Conservation (phyloP, 208 protist genomes). For the Wallacemonas rigidus region DNA sequence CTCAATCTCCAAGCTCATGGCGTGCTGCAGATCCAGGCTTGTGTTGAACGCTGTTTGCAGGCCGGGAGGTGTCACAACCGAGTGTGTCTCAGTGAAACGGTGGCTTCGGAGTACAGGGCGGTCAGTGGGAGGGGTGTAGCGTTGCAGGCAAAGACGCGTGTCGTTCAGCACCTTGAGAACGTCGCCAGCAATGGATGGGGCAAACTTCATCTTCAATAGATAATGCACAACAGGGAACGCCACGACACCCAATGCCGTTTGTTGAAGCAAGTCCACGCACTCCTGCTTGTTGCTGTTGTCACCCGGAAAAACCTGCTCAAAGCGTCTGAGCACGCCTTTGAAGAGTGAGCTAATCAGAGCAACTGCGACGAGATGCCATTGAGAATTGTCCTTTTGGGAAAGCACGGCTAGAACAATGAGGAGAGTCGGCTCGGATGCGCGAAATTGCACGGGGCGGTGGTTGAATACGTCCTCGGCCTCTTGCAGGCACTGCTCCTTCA, state of each 20-base stretch:
- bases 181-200: constrained; percentile 50
- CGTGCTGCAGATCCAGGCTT: constrained; percentile 61
- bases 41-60: constrained; percentile 37
- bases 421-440: constrained; percentile 57
- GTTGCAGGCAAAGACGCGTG: constrained; percentile 42
- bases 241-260: constrained; percentile 76
- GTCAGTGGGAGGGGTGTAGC: constrained; percentile 25
- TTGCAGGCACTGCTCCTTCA: constrained; percentile 71
- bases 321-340: constrained; percentile 58
- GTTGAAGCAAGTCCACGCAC: constrained; percentile 45
- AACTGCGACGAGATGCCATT: constrained; percentile 82
- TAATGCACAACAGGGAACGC: constrained; percentile 82
- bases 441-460: constrained; percentile 26
- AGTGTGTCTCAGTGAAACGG: constrained; percentile 63
- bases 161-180: constrained; percentile 70
- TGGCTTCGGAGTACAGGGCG: constrained; percentile 13
- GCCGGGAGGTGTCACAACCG: constrained; percentile 46
- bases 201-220: constrained; percentile 64
- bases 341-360: constrained; percentile 72
- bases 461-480: constrained; percentile 60
- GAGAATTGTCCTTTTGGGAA: constrained; percentile 48
- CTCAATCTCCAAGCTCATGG: constrained; percentile 41
- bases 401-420: constrained; percentile 67
- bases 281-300: constrained; percentile 25
- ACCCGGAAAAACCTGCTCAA: constrained; percentile 42